Evolutionary conservation across 163 green algal genomes (phyloP).

Genomic region (Trebouxiophyceae sp.): DNA sequence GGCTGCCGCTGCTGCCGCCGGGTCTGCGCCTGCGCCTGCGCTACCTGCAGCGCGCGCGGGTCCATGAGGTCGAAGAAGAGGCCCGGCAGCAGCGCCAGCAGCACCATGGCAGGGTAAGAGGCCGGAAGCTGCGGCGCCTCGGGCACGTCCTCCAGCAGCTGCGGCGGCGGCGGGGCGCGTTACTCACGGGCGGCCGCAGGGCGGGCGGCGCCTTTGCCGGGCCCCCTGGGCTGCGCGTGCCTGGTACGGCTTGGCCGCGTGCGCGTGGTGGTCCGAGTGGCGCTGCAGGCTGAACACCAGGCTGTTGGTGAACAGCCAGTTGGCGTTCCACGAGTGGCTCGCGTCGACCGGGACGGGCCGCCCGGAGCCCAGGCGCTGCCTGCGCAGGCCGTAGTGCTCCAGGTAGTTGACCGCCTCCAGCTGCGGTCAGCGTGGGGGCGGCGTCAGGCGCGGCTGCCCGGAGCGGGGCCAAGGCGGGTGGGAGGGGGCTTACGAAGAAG

Average conservation of each 20-base stretch:
- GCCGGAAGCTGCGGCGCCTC: slow-evolving; percentile 45
- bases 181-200: no score
- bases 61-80: slow-evolving; percentile 38
- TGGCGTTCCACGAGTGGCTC: slow-evolving; percentile 59
- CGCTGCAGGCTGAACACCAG: slow-evolving; percentile 48
- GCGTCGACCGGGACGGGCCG: no score
- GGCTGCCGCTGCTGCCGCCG: no score
- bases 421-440: no score
- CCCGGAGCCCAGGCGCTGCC: background rate
- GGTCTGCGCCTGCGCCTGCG: no score
- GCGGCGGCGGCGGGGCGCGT: background rate
- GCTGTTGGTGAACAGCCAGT: slow-evolving; percentile 39
- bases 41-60: no score
- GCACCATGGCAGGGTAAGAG: slow-evolving; percentile 42
- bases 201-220: no score
- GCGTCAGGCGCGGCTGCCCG: no score
- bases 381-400: slow-evolving; percentile 59
- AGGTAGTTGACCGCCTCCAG: slow-evolving; percentile 61
- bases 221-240: background rate
- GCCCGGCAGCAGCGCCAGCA: slow-evolving; percentile 37
- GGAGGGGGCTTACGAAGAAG: no score
- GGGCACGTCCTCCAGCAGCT: slow-evolving; percentile 33
- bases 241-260: slow-evolving; percentile 42
- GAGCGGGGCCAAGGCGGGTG: no score
- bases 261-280: slow-evolving; percentile 55